Evolutionary conservation across 2,329 filamentous ascomycete genomes (phyloP), one percentile per base, ranked within the genome.

Genomic region (Ceratocystis harringtonii): DNA sequence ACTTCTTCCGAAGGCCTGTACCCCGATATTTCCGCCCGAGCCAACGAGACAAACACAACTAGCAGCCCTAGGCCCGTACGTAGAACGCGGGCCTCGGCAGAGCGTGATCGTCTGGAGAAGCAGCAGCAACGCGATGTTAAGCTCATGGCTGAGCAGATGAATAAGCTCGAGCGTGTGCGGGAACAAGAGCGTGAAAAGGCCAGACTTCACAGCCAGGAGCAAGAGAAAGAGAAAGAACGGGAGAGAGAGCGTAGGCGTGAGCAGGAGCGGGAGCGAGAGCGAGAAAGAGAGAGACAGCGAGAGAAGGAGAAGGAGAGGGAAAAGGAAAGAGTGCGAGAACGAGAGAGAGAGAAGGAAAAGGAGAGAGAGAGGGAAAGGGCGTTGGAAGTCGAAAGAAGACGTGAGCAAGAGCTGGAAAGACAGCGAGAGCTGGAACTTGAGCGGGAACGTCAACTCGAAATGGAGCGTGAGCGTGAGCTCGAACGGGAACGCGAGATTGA

Each of bases 171-270:
- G 69, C 88, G 85, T 70, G 83, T 81, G 55, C 82, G 87, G 7
- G 82, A 85, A 70, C 86, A 87, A 73, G 86, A 90, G 71, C 80
- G 86, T 5, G 83, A 87, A 69, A 89, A 88, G 72, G 87, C 83
- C 5, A 78, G 78, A 17, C 75, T 81, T 2, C 83, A 82, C 68
- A 83, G 77, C 71, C 76, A 82, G 69, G 81, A 85, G 68, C 80
- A 83, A 69, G 81, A 84, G 68, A 80, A 83, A 66, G 52, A 61
- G n/a, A 84, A 81, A 70, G 79, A 82, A 50, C 77, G 79, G 67
- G 79, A 81, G 64, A 76, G 75, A 65, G 68, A 70, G 52, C 62
- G 67, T 48, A 67, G 62, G 50, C 68, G 66, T 30, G 72, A 75
- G 66, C 70, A 69, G 67, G 68, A 66, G 50, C 19, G 36, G 25